Evolutionary conservation across 768 basidiomycete species (phyloP), one percentile per base, ranked within the genome.

Genomic region (Kwoniella botswanensis): DNA sequence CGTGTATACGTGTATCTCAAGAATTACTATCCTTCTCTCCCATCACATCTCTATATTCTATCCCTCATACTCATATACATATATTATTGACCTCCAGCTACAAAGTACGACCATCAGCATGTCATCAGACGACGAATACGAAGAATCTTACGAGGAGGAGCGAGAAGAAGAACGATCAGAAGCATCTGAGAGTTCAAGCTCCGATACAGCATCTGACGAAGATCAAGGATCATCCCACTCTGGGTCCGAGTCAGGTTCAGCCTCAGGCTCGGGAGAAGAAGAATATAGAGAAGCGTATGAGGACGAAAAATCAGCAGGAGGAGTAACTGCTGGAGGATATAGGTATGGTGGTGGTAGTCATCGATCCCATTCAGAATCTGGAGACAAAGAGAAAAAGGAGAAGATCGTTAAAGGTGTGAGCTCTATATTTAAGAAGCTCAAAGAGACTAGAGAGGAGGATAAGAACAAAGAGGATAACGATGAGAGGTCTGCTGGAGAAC

Each of bases 311-410:
- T 35, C 35, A 7, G 35, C 35, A 35, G 65, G 75, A 41, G 60
- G 61, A 61, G 63, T 68, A 12, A 4, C 35, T 35, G 46, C 63
- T 15, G 70, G 74, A 4, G 69, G 71, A 12, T 62, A 56, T 50
- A 67, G 74, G 13, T 68, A 73, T 35, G 73, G 74, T 9, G 58
- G 67, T 61, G 29, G 22, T 35, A 44, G 46, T 22, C 21, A 41
- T 12, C 66, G 71, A 4, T 53, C 60, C 10, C 58, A 46, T 4
- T 50, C 22, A 4, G 55, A 29, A 12, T 56, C 26, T 56, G 17
- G 12, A 18, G 55, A 29, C 10, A 29, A 17, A 10, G 21, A 56
- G n/a, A 29, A 29, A 56, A 50, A 42, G 35, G 43, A 46, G n/a
- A 17, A 61, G 59, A n/a, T 61, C 59, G 43, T 43, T 42, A n/a